A percentile compares a stretch with the other conserved stretches of the same genome.
Evolutionary conservation across 768 basidiomycete species (phyloP).

Genomic region (Crassisporium funariophilum): DNA sequence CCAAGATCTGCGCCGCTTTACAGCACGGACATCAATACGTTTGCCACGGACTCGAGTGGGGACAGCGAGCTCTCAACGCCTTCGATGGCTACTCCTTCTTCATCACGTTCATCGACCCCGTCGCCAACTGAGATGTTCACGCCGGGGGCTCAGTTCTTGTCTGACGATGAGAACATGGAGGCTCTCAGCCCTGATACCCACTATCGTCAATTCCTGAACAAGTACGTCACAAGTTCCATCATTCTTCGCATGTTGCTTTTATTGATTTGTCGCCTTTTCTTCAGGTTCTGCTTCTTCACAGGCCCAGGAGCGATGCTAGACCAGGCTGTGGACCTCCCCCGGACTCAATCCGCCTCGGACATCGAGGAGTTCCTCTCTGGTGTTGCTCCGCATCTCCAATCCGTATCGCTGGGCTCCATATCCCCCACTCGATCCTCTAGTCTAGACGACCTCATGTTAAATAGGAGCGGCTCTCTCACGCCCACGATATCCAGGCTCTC

Average conservation of each 20-base stretch:
- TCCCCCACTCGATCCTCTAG: constrained; percentile 29
- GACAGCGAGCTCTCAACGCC: constrained; percentile 48
- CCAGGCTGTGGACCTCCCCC: constrained; percentile 20
- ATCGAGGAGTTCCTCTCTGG: constrained; percentile 51
- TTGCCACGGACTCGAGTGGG: not conserved
- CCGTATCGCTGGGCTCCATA: constrained; percentile 1
- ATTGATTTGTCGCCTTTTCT: constrained; percentile 8
- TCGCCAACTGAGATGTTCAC: constrained; percentile 41
- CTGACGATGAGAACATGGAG: constrained; percentile 16
- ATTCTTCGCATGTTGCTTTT: constrained; percentile 7
- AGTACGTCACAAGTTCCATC: constrained; percentile 42
- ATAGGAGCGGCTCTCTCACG: constrained; percentile 24
- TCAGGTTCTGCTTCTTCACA: constrained; percentile 82
- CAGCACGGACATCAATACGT: not conserved
- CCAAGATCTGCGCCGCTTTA: constrained; percentile 11
- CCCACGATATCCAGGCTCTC: constrained; percentile 27
- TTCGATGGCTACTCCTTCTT: constrained; percentile 42
- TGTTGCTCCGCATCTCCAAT: constrained; percentile 32
- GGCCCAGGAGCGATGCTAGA: constrained; percentile 42
- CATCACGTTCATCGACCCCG: constrained; percentile 43
- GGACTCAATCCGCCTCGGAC: constrained; percentile 54
- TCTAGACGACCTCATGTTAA: constrained; percentile 23
- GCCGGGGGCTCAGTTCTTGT: constrained; percentile 10
- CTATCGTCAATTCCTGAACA: constrained; percentile 66
- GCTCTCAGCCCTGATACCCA: constrained; percentile 37